Percentiles rank a stretch among this genome's conserved stretches.
These are phyloP conservation scores for Arabidopsis thaliana DNA, from an alignment of 345 rosid species.

Conservation along the genomic window TAIR10.1 NC_003074.8:21432501-21433000, in stretches of 20 bases:
- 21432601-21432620: slow-evolving; percentile 76
- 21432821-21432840: slow-evolving; percentile 69
- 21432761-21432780: slow-evolving; percentile 95
- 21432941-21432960: slow-evolving; percentile 85
- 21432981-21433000: slow-evolving; percentile 98
- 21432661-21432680: slow-evolving; percentile 66
- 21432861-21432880: slow-evolving; percentile 64
- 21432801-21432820: slow-evolving; percentile 65
- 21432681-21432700: slow-evolving; percentile 86
- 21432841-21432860: slow-evolving; percentile 83
- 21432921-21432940: slow-evolving; percentile 93
- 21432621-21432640: slow-evolving; percentile 78
- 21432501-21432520: slow-evolving; percentile 96
- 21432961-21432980: slow-evolving; percentile 74
- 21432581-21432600: slow-evolving; percentile 67
- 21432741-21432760: slow-evolving; percentile 97
- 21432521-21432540: slow-evolving; percentile 86
- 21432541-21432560: slow-evolving; percentile 87
- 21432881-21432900: slow-evolving; percentile 93
- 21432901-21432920: slow-evolving; percentile 93
- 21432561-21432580: slow-evolving; percentile 82
- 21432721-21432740: slow-evolving; percentile 76
- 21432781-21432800: slow-evolving; percentile 65
- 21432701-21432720: slow-evolving; percentile 83
- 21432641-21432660: slow-evolving; percentile 60